Conservation (phyloP, 2,329 filamentous ascomycete genomes). For the Xylaria sp. region DNA sequence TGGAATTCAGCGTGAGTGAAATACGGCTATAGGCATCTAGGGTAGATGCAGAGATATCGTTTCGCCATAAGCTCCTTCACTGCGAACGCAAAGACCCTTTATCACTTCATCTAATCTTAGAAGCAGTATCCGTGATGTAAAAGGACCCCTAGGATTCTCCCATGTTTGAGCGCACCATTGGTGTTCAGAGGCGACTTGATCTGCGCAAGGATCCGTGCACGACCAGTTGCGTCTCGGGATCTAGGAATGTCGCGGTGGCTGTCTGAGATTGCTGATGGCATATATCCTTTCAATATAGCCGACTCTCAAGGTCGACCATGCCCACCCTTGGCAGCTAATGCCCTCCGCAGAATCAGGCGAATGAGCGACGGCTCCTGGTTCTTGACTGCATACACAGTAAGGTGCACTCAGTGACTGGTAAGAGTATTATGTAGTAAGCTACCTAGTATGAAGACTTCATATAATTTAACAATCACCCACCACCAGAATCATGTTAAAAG, state of each 20-base stretch:
- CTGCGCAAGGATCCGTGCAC: slow-evolving; percentile 18
- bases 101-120: not conserved
- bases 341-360: slow-evolving; percentile 15
- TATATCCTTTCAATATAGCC: slow-evolving; percentile 24
- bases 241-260: slow-evolving; percentile 26
- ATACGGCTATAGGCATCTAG: not conserved
- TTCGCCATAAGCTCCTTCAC: slow-evolving; percentile 6
- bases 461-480: not conserved
- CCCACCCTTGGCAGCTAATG: slow-evolving; percentile 15
- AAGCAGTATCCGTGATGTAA: not conserved
- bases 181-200: slow-evolving; percentile 11
- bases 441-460: not conserved
- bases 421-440: slow-evolving; percentile 5
- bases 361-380: slow-evolving; percentile 12
- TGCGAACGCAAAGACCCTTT: slow-evolving; percentile 17
- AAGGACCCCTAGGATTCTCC: not conserved
- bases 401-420: slow-evolving; percentile 9
- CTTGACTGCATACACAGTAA: not conserved
- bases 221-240: not conserved
- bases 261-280: slow-evolving; percentile 17
- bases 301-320: slow-evolving; percentile 17
- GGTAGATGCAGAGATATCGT: not conserved
- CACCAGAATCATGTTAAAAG: slow-evolving; percentile 8
- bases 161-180: not conserved
- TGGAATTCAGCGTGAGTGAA: not conserved